These are phyloP conservation scores for Ustilago bromivora DNA, from an alignment of 1,284 basidiomycete genomes.

Conservation along the genomic window DNA sequence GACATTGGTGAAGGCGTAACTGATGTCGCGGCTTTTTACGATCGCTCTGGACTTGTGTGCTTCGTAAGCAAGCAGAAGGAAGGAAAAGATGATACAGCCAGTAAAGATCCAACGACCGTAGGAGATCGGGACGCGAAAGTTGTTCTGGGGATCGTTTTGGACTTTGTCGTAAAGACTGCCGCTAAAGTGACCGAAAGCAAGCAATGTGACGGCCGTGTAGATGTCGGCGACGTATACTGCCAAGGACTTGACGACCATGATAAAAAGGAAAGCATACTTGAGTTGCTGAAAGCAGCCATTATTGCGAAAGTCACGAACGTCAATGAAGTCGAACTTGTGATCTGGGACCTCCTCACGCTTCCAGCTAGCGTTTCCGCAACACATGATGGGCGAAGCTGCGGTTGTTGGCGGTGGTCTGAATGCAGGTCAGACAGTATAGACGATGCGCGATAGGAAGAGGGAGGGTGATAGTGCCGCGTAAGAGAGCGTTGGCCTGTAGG, in stretches of 20 bases:
- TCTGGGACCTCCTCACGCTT: constrained; percentile 97
- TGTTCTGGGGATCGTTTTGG: constrained; percentile 74
- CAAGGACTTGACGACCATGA: constrained; percentile 92
- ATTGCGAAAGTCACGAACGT: constrained; percentile 89
- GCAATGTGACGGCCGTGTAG: constrained; percentile 95
- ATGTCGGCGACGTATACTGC: constrained; percentile 97
- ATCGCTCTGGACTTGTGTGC: constrained; percentile 91
- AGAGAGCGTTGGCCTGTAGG: background rate
- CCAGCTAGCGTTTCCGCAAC: constrained; percentile 74
- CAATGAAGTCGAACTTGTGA: constrained; percentile 99
- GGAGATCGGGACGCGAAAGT: constrained; percentile 86
- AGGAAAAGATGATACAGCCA: constrained; percentile 97
- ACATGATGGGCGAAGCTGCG: constrained; percentile 34
- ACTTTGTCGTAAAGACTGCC: constrained; percentile 83
- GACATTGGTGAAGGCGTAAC: constrained; percentile 77
- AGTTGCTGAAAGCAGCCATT: constrained; percentile 85
- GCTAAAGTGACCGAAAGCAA: constrained; percentile 89
- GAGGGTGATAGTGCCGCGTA: background rate
- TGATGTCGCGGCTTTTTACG: constrained; percentile 92
- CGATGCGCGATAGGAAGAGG: background rate
- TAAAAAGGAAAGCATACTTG: constrained; percentile 91
- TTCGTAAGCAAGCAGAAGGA: constrained; percentile 91
- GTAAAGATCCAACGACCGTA: constrained; percentile 96
- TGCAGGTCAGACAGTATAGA: constrained; percentile 12
- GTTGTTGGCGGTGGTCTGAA: background rate